Conservation (phyloP, 768 basidiomycete species). For the Imleria badia region DNA sequence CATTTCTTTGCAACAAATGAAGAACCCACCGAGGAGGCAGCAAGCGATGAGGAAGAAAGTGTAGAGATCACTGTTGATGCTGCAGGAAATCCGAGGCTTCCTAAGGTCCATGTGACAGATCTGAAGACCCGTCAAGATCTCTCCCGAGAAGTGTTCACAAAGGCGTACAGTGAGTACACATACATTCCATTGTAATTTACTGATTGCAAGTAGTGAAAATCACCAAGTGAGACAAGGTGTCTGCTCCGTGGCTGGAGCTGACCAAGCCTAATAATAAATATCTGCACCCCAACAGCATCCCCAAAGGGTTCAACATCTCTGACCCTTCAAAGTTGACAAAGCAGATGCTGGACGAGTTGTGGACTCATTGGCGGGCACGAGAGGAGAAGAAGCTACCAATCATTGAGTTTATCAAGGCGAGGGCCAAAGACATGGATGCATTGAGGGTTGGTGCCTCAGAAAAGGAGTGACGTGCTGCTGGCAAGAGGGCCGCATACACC, state of each 20-base stretch:
- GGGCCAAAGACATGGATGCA: not conserved
- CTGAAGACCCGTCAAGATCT: not conserved
- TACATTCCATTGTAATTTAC: not conserved
- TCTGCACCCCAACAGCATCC: not conserved
- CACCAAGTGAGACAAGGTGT: not conserved
- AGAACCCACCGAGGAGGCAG: not conserved
- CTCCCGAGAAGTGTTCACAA: not conserved
- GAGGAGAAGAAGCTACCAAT: not conserved
- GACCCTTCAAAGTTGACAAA: not conserved
- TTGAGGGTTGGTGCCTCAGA: not conserved
- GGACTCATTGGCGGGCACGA: not conserved
- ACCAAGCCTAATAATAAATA: not conserved
- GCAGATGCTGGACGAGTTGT: not conserved
- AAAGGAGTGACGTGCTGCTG: not conserved
- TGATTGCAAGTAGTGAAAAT: not conserved
- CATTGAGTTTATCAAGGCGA: not conserved
- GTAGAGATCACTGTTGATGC: not conserved
- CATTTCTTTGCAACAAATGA: not conserved
- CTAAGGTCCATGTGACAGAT: not conserved
- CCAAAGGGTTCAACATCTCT: not conserved
- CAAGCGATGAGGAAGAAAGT: not conserved
- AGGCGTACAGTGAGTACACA: not conserved
- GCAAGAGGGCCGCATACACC: not conserved
- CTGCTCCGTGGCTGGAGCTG: not conserved
- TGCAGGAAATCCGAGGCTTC: not conserved